These are phyloP conservation scores for Heritiera littoralis DNA, from an alignment of 345 rosid genomes.

Conservation along the genomic window DNA sequence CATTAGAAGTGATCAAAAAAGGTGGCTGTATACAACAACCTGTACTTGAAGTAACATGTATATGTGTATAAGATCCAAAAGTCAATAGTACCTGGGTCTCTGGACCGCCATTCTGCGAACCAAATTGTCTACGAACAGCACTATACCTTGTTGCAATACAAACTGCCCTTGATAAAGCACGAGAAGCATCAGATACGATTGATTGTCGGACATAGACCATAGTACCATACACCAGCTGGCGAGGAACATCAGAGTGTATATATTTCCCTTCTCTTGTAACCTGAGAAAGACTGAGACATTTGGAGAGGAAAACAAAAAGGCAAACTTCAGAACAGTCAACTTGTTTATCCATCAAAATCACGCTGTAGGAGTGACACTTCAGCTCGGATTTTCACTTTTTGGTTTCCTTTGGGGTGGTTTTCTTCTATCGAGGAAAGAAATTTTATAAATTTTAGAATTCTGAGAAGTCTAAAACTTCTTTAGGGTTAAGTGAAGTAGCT, in stretches of 20 bases:
- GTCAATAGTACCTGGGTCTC: constrained; percentile 75
- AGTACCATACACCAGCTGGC: constrained; percentile 91
- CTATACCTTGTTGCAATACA: constrained; percentile 98
- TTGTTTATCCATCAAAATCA: constrained; percentile 1
- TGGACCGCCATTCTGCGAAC: constrained; percentile 61
- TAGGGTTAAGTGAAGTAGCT: not conserved
- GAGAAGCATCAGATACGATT: constrained; percentile 88
- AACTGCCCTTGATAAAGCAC: constrained; percentile 86
- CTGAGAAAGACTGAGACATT: constrained; percentile 68
- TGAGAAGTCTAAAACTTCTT: constrained; percentile 1
- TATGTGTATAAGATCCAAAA: not conserved
- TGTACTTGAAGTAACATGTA: not conserved
- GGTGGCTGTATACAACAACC: not conserved
- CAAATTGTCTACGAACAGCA: constrained; percentile 96
- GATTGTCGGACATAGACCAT: constrained; percentile 91
- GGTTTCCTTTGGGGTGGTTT: not conserved
- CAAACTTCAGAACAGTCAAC: constrained; percentile 26
- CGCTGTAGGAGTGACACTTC: not conserved
- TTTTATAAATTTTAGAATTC: not conserved
- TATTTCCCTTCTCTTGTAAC: constrained; percentile 92
- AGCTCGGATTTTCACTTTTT: not conserved
- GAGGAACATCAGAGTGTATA: constrained; percentile 75
- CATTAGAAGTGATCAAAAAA: constrained; percentile 13
- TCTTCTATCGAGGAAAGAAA: not conserved
- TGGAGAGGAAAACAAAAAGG: constrained; percentile 13